phyloP scores from a whole-genome alignment of 2,329 filamentous ascomycete genomes.

The Mycogone perniciosa region DNA sequence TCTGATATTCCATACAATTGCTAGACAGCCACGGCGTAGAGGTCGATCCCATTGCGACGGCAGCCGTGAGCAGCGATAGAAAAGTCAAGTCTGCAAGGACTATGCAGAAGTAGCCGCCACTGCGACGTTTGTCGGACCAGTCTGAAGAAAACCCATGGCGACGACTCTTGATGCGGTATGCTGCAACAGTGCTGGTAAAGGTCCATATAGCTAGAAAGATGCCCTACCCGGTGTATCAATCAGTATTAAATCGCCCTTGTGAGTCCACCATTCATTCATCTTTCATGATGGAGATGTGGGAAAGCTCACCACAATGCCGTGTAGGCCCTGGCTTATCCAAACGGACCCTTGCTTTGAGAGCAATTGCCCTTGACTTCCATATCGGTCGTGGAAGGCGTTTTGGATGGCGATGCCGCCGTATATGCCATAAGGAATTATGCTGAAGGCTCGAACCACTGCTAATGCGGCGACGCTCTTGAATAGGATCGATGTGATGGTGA shows the following conservation, averaged over 20 bases:
- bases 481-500: background rate
- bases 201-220: background rate
- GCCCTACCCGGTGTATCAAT: background rate
- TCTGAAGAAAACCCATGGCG: background rate
- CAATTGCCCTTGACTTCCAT: background rate
- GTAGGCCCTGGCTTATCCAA: conserved; percentile 6
- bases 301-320: conserved; percentile 1
- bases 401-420: conserved; percentile 11
- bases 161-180: background rate
- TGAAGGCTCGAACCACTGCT: background rate
- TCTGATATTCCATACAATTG: no score
- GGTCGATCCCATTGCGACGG: no score
- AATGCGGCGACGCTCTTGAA: background rate
- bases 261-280: background rate
- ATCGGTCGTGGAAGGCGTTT: background rate
- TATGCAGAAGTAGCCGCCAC: no score
- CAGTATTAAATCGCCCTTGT: background rate
- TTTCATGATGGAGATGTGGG: background rate
- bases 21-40: no score
- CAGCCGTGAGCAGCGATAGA: no score
- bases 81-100: no score
- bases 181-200: background rate
- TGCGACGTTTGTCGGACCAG: no score
- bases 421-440: conserved; percentile 8
- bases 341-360: background rate